These are phyloP conservation scores for Aspergillus phoenicis DNA, from an alignment of 2,329 filamentous ascomycete genomes.

Conservation along the genomic window DNA sequence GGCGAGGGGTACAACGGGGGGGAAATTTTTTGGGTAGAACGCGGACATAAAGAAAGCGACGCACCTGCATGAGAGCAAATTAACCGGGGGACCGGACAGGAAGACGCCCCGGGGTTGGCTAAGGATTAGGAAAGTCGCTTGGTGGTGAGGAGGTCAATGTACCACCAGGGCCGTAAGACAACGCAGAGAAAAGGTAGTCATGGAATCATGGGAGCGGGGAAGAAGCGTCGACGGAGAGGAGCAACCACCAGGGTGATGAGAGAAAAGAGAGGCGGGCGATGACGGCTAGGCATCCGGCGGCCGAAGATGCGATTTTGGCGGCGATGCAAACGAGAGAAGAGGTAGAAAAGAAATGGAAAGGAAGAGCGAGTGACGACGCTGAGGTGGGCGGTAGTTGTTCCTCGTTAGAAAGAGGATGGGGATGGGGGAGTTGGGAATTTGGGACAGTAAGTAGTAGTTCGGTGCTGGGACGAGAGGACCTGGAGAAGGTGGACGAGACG, in stretches of 20 bases:
- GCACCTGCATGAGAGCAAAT: slow-evolving; percentile 44
- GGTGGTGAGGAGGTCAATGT: slow-evolving; percentile 38
- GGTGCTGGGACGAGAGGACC: slow-evolving; percentile 4
- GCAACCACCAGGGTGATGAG: slow-evolving; percentile 25
- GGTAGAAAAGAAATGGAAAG: slow-evolving; percentile 4
- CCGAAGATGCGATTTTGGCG: slow-evolving; percentile 12
- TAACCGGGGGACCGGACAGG: slow-evolving; percentile 28
- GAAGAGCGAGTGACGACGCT: slow-evolving; percentile 1
- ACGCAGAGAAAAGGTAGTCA: slow-evolving; percentile 32
- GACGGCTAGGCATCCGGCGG: slow-evolving; percentile 28
- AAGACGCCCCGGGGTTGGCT: slow-evolving; percentile 29
- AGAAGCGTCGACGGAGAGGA: slow-evolving; percentile 25
- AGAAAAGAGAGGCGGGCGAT: slow-evolving; percentile 20
- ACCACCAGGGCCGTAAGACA: slow-evolving; percentile 39
- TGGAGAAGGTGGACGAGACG: slow-evolving; percentile 6
- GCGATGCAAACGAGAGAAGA: slow-evolving; percentile 7
- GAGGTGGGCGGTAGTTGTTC: slow-evolving; percentile 3
- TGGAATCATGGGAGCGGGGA: slow-evolving; percentile 47
- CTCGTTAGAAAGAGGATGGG: not conserved
- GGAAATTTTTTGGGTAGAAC: slow-evolving; percentile 9
- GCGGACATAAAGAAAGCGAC: slow-evolving; percentile 31
- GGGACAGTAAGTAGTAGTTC: slow-evolving; percentile 5
- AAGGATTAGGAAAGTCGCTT: slow-evolving; percentile 28
- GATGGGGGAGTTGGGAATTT: not conserved
- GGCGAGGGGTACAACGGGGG: slow-evolving; percentile 5